phyloP scores from a whole-genome alignment of 805 yeast species.

The Ogataea glucozyma region DNA sequence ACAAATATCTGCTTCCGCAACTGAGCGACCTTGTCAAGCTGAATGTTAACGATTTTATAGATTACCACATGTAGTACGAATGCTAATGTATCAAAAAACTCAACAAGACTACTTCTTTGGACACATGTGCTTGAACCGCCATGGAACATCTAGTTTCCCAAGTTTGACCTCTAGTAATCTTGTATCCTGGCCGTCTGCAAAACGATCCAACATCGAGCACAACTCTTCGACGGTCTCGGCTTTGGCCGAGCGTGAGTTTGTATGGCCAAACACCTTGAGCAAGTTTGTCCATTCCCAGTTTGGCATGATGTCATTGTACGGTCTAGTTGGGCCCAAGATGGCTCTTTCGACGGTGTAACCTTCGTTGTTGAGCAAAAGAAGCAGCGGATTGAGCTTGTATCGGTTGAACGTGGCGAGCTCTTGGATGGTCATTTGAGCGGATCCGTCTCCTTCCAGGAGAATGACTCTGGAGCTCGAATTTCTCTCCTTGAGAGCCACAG shows the following conservation, averaged over 20 bases:
- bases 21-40: slow-evolving; percentile 34
- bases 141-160: slow-evolving; percentile 63
- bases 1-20: slow-evolving; percentile 24
- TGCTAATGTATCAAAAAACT: not conserved
- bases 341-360: slow-evolving; percentile 92
- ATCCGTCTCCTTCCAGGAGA: slow-evolving; percentile 87
- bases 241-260: slow-evolving; percentile 29
- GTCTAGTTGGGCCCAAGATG: slow-evolving; percentile 73
- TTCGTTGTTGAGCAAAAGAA: slow-evolving; percentile 76
- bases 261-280: slow-evolving; percentile 63
- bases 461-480: slow-evolving; percentile 51
- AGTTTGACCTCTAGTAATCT: slow-evolving; percentile 61
- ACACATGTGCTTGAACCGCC: slow-evolving; percentile 52
- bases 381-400: slow-evolving; percentile 54
- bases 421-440: slow-evolving; percentile 93
- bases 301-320: slow-evolving; percentile 80
- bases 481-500: slow-evolving; percentile 65
- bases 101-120: slow-evolving; percentile 1
- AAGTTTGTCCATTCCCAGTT: slow-evolving; percentile 80
- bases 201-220: slow-evolving; percentile 36
- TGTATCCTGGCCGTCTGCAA: slow-evolving; percentile 27
- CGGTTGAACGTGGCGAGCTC: slow-evolving; percentile 44
- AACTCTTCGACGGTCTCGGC: slow-evolving; percentile 44
- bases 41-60: slow-evolving; percentile 34
- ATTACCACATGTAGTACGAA: slow-evolving; percentile 29